Conservation (phyloP, 768 basidiomycete genomes). For the Strobilomyces dryophilus region DNA sequence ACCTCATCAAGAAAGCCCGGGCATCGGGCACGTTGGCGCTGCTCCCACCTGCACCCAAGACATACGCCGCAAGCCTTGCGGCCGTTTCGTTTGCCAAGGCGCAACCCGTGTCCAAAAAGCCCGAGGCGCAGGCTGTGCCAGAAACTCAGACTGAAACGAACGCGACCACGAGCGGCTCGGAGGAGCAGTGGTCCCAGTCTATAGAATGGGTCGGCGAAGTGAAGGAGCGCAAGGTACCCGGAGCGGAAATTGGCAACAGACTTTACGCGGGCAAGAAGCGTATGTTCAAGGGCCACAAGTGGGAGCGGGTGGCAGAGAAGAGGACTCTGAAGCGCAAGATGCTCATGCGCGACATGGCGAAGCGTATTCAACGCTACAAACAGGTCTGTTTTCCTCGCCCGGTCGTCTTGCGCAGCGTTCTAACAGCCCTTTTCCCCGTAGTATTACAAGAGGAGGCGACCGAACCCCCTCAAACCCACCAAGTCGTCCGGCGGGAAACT, state of each 20-base stretch:
- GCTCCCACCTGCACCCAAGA: constrained; percentile 69
- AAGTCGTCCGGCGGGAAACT: constrained; percentile 49
- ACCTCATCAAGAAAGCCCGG: constrained; percentile 70
- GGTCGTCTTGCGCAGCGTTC: background rate
- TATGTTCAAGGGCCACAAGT: constrained; percentile 94
- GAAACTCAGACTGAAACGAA: background rate
- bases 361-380: constrained; percentile 64
- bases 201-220: constrained; percentile 41
- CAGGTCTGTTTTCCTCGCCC: constrained; percentile 41
- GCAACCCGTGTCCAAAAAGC: constrained; percentile 5
- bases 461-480: constrained; percentile 54
- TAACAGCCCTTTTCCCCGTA: constrained; percentile 5
- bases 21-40: constrained; percentile 48
- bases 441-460: constrained; percentile 39
- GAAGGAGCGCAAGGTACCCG: constrained; percentile 38
- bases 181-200: constrained; percentile 19
- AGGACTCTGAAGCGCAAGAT: constrained; percentile 46
- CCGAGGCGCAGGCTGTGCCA: background rate
- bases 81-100: constrained; percentile 19
- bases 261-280: constrained; percentile 73
- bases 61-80: constrained; percentile 25
- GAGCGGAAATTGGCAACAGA: constrained; percentile 54
- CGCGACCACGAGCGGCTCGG: background rate
- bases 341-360: constrained; percentile 66
- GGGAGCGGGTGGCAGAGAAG: constrained; percentile 59